These are phyloP conservation scores for Panicum virgatum DNA, from an alignment of 202 grass and related monocot genomes.

Conservation along the genomic window DNA sequence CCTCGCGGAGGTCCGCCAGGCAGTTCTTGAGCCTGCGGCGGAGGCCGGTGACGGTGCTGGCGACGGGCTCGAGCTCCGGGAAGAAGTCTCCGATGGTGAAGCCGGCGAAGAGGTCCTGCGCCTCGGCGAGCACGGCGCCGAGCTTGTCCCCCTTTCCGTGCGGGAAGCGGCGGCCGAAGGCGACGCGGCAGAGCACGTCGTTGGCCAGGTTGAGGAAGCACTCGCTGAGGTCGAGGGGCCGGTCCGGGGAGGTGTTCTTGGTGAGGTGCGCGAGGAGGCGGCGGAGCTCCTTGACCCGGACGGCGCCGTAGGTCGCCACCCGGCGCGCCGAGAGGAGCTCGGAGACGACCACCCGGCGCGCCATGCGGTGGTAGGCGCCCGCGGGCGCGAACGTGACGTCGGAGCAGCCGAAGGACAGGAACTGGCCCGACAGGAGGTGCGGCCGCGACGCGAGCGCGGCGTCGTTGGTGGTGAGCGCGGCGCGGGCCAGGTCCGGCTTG, in stretches of 20 bases:
- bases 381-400: not conserved
- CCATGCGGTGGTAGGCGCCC: not conserved
- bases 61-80: constrained; percentile 41
- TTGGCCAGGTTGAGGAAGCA: constrained; percentile 54
- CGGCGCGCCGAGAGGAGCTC: not conserved
- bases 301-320: not conserved
- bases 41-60: constrained; percentile 38
- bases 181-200: constrained; percentile 57
- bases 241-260: not conserved
- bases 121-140: constrained; percentile 48
- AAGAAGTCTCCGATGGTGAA: constrained; percentile 60
- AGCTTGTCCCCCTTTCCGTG: constrained; percentile 40
- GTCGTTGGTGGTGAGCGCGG: not conserved
- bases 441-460: not conserved
- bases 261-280: not conserved
- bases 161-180: constrained; percentile 48
- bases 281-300: not conserved
- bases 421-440: not conserved
- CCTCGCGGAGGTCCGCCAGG: constrained; percentile 44
- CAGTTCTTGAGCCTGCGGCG: constrained; percentile 35
- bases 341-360: not conserved
- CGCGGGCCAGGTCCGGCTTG: not conserved
- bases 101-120: constrained; percentile 55
- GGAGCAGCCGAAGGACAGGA: not conserved
- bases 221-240: constrained; percentile 35